These are phyloP conservation scores for Dichotomopilus funicola DNA, from an alignment of 2,329 filamentous ascomycete genomes.

Conservation along the genomic window DNA sequence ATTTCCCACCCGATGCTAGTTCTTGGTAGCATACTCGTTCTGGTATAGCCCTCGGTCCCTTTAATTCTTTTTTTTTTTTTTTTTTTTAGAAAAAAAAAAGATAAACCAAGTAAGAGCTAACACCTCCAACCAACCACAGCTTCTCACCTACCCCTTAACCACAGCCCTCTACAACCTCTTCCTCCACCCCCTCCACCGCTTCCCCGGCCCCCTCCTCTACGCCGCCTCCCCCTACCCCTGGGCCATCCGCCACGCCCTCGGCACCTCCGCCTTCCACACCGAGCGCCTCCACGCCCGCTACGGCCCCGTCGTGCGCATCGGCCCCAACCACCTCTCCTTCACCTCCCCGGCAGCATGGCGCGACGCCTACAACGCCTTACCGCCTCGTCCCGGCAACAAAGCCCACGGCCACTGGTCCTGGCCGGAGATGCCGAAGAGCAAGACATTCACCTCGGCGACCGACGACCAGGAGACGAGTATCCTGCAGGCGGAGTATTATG, in stretches of 20 bases:
- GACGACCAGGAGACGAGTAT: constrained; percentile 13
- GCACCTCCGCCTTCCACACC: constrained; percentile 59
- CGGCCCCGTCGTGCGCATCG: constrained; percentile 38
- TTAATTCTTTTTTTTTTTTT: not conserved
- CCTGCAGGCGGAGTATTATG: constrained; percentile 6
- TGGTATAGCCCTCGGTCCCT: not conserved
- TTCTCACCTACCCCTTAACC: constrained; percentile 8
- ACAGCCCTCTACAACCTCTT: constrained; percentile 21
- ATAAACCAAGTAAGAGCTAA: not conserved
- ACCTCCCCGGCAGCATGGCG: constrained; percentile 31
- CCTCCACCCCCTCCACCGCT: constrained; percentile 24
- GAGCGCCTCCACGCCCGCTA: constrained; percentile 29
- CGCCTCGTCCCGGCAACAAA: not conserved
- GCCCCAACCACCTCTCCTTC: constrained; percentile 37
- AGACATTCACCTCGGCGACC: constrained; percentile 14
- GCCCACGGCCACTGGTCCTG: constrained; percentile 3
- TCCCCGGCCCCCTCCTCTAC: constrained; percentile 23
- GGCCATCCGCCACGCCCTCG: constrained; percentile 69
- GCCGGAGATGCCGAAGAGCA: constrained; percentile 15
- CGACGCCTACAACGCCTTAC: constrained; percentile 27
- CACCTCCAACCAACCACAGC: not conserved
- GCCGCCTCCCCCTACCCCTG: constrained; percentile 21
- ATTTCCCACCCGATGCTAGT: not conserved
- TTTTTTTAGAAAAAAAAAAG: not conserved
- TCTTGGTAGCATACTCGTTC: not conserved